phyloP scores from a whole-genome alignment of 169 alveolate genomes.

The Eimeria zaria region DNA sequence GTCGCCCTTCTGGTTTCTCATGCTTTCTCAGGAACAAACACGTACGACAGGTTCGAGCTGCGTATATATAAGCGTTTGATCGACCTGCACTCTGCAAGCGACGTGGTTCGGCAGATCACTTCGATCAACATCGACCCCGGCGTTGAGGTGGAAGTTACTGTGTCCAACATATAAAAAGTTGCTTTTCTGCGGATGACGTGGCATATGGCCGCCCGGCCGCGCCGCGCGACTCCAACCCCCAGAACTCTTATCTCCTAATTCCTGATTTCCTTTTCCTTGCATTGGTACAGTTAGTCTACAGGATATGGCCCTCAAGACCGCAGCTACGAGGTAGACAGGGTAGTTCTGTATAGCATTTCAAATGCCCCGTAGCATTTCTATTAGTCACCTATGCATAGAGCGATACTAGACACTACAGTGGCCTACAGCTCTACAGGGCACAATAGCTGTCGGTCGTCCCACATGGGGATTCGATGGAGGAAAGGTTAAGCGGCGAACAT shows the following conservation, averaged over 20 bases:
- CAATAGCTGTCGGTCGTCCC: background rate
- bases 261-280: background rate
- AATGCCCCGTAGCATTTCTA: background rate
- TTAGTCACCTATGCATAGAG: background rate
- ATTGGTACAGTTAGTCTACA: background rate
- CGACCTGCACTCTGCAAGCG: slow-evolving; percentile 98
- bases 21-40: slow-evolving; percentile 95
- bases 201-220: slow-evolving; percentile 9
- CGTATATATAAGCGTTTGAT: slow-evolving; percentile 99
- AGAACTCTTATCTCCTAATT: slow-evolving; percentile 29
- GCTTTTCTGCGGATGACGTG: background rate
- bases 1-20: background rate
- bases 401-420: background rate
- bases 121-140: slow-evolving; percentile 98
- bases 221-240: background rate
- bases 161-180: slow-evolving; percentile 90
- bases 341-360: background rate
- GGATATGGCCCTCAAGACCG: background rate
- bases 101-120: slow-evolving; percentile 98
- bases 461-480: background rate
- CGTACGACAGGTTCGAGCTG: slow-evolving; percentile 99
- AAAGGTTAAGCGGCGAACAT: background rate
- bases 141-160: slow-evolving; percentile 98
- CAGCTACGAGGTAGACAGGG: background rate
- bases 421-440: background rate